These are phyloP conservation scores for Dentipellis fragilis DNA, from an alignment of 768 basidiomycete genomes.

Conservation along the genomic window DNA sequence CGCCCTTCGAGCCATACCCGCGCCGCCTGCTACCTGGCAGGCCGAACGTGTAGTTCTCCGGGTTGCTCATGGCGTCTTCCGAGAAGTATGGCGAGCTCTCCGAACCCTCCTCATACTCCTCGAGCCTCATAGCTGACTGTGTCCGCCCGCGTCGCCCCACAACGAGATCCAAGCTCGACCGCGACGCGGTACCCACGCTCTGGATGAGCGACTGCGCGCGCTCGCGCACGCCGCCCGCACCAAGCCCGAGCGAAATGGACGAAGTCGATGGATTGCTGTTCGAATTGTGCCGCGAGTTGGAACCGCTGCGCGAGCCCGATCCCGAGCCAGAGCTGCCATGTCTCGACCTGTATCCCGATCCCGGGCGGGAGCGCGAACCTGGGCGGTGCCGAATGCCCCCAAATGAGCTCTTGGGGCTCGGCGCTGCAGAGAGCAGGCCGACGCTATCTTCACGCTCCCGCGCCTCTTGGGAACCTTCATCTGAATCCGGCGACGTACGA, in stretches of 20 bases:
- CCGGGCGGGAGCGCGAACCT: slow-evolving; percentile 12
- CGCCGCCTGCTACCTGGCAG: slow-evolving; percentile 31
- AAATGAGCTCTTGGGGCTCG: slow-evolving; percentile 42
- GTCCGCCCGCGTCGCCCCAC: slow-evolving; percentile 37
- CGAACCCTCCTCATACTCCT: slow-evolving; percentile 38
- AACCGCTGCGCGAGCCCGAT: slow-evolving; percentile 4
- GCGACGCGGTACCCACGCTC: slow-evolving; percentile 48
- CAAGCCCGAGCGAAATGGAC: slow-evolving; percentile 19
- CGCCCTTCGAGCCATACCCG: slow-evolving; percentile 25
- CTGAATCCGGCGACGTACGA: slow-evolving; percentile 26
- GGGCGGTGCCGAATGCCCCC: slow-evolving; percentile 30
- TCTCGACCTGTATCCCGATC: slow-evolving; percentile 9
- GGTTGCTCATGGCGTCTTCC: slow-evolving; percentile 36
- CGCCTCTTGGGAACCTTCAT: slow-evolving; percentile 46
- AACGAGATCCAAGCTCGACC: slow-evolving; percentile 50
- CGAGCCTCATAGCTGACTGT: slow-evolving; percentile 57
- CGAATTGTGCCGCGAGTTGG: slow-evolving; percentile 19
- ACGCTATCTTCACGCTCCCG: slow-evolving; percentile 56
- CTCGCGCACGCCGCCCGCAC: slow-evolving; percentile 30
- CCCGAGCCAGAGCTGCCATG: neutral
- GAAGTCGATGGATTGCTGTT: slow-evolving; percentile 13
- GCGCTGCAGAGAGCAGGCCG: slow-evolving; percentile 38
- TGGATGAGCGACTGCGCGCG: slow-evolving; percentile 61
- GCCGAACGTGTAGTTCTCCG: slow-evolving; percentile 73
- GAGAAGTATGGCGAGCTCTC: slow-evolving; percentile 24